Percentiles rank a stretch among this genome's conserved stretches.
These are phyloP conservation scores for Pleurotus ostreatus DNA, from an alignment of 768 basidiomycete species.

Conservation along the genomic window DNA sequence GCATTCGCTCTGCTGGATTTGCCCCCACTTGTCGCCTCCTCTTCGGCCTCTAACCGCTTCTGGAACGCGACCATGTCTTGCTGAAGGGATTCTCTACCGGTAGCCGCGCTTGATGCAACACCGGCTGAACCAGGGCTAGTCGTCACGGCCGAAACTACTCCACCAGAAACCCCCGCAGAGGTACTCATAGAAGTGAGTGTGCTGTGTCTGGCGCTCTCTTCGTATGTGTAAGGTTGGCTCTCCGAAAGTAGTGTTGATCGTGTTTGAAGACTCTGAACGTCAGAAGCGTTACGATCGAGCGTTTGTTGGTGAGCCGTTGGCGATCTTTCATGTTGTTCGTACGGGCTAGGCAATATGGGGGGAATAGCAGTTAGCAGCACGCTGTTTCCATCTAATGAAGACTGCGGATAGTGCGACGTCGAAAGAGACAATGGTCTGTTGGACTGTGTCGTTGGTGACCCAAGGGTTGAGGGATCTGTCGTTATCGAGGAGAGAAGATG, in stretches of 20 bases:
- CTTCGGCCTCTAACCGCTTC: conserved; percentile 8
- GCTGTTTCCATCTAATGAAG: background rate
- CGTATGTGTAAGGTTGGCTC: conserved; percentile 2
- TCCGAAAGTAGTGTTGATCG: background rate
- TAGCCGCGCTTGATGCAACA: background rate
- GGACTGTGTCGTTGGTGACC: background rate
- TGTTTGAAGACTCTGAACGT: no score
- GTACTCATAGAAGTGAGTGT: background rate
- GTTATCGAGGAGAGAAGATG: conserved; percentile 7
- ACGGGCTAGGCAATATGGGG: background rate
- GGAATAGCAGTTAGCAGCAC: background rate
- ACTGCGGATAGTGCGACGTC: conserved; percentile 4
- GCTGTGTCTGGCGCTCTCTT: background rate
- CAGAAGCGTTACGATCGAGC: no score
- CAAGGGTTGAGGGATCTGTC: background rate
- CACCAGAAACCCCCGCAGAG: background rate
- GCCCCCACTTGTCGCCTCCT: conserved; percentile 3
- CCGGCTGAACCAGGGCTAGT: background rate
- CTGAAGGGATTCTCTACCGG: background rate
- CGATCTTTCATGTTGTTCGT: background rate
- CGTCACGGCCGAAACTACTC: background rate
- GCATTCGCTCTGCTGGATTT: conserved; percentile 7
- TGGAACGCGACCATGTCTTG: conserved; percentile 7
- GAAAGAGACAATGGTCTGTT: background rate
- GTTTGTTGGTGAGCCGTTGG: background rate